Base-by-base conservation (phyloP, 805 yeast genomes). In the Ogataea pignaliae region DNA sequence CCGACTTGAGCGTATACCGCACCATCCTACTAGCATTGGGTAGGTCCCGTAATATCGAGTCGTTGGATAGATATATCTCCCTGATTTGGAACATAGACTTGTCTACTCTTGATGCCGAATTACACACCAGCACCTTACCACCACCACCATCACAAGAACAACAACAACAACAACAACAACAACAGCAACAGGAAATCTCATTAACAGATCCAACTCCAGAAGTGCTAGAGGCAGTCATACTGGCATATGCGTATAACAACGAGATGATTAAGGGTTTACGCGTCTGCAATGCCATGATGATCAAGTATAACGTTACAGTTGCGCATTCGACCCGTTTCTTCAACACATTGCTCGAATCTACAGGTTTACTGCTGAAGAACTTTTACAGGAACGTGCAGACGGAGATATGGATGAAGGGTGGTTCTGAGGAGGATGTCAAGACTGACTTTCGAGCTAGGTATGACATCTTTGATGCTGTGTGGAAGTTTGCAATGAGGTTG, bases 11-110 rank as follows among this genome's bases (percentile, higher is more conserved):
- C 10, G 42, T 62, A 10, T 50, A 55, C 43, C 45, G 53, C 18
- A 42, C 60, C 3, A 52, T 64, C 21, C 29, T 65, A 13, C 45
- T 63, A 32, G 55, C 62, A 9, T 41, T 60, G 17, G 70, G 66
- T 21, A 55, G 52, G 34, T 42, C 53, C 12, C 51, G 57, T n/a
- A 53, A 66, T 34, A 26, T 58, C 0, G 51, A 52, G 4, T 39
- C 55, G 15, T 42, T 66, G 12, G 54, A 57, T 34, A 37, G 47
- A 11, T 55, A 52, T 15, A 52, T 68, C 10, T 40, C 49, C 26
- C 40, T 43, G 6, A 48, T 57, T 10, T 68, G 68, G 68, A 61
- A 61, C 4, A 41, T 62, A 11, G 44, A 51, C 13, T 32, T 45
- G 10, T 30, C 34, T 7, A 31, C 37, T 18, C 26, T 21, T 7